A percentile compares a stretch with the other conserved stretches of the same genome.
phyloP scores from a whole-genome alignment of 2,329 filamentous ascomycete species.

The Penicillium italicum region DNA sequence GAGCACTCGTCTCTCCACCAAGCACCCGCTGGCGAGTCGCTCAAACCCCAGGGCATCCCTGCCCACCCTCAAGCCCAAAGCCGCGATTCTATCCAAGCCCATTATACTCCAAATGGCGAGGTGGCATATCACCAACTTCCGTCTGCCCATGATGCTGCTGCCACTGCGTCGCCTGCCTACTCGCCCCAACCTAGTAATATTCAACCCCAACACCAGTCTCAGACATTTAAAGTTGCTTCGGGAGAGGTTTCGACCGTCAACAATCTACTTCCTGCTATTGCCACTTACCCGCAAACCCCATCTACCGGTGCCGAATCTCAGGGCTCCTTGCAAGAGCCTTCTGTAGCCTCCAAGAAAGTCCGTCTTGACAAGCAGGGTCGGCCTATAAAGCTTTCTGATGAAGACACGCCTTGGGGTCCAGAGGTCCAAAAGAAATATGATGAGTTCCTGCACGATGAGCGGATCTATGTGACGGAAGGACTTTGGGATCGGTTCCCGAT shows the following conservation, averaged over 20 bases:
- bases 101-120: conserved; percentile 38
- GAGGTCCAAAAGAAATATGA: conserved; percentile 50
- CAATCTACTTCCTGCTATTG: conserved; percentile 39
- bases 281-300: conserved; percentile 36
- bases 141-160: conserved; percentile 21
- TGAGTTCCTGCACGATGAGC: conserved; percentile 50
- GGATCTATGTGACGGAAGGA: conserved; percentile 51
- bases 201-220: conserved; percentile 22
- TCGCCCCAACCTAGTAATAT: conserved; percentile 37
- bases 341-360: conserved; percentile 22
- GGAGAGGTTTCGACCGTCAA: conserved; percentile 36
- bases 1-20: conserved; percentile 31
- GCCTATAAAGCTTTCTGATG: conserved; percentile 28
- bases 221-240: conserved; percentile 29
- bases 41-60: conserved; percentile 41
- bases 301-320: conserved; percentile 22
- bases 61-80: conserved; percentile 47
- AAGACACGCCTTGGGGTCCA: conserved; percentile 48
- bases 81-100: conserved; percentile 36
- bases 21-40: conserved; percentile 29
- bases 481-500: conserved; percentile 51
- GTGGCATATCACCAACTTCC: conserved; percentile 40
- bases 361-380: conserved; percentile 29
- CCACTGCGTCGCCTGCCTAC: conserved; percentile 29
- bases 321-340: conserved; percentile 18